Conservation (phyloP, 495 filamentous ascomycete species). For the Penicillium goetzii region DNA sequence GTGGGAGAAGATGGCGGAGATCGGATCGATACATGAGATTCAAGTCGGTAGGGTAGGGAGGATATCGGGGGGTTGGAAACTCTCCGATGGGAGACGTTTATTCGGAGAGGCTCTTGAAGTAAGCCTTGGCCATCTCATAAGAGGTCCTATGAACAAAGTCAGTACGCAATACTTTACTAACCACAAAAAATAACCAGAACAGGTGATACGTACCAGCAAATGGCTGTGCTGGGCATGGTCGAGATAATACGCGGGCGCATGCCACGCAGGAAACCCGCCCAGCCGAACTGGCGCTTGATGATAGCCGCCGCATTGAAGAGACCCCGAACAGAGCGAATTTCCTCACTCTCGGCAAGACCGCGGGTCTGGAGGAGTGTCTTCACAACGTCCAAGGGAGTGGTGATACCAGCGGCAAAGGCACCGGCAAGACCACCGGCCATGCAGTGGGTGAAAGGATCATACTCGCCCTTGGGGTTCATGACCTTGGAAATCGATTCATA, state of each 20-base stretch:
- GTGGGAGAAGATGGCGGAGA: constrained; percentile 7
- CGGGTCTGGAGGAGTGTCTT: constrained; percentile 96
- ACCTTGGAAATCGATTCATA: constrained; percentile 95
- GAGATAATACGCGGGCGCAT: constrained; percentile 90
- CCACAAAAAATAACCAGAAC: background rate
- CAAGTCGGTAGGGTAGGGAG: constrained; percentile 4
- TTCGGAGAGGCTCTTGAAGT: constrained; percentile 58
- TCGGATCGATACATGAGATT: constrained; percentile 11
- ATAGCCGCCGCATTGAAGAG: constrained; percentile 80
- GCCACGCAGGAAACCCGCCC: constrained; percentile 87
- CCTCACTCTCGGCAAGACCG: constrained; percentile 76
- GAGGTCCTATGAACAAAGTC: constrained; percentile 58
- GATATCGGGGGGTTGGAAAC: background rate
- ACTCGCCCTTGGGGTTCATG: constrained; percentile 81
- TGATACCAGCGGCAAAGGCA: constrained; percentile 89
- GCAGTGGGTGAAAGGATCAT: constrained; percentile 92
- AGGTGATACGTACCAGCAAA: constrained; percentile 82
- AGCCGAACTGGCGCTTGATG: constrained; percentile 82
- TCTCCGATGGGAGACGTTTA: constrained; percentile 14
- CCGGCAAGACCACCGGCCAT: constrained; percentile 89
- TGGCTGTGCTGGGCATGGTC: constrained; percentile 97
- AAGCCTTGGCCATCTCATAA: constrained; percentile 79
- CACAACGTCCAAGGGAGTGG: constrained; percentile 95
- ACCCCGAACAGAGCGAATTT: constrained; percentile 83
- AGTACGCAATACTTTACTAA: constrained; percentile 19